These are phyloP conservation scores for Porpolomopsis calyptriformis DNA, from an alignment of 768 basidiomycete species.

Conservation along the genomic window DNA sequence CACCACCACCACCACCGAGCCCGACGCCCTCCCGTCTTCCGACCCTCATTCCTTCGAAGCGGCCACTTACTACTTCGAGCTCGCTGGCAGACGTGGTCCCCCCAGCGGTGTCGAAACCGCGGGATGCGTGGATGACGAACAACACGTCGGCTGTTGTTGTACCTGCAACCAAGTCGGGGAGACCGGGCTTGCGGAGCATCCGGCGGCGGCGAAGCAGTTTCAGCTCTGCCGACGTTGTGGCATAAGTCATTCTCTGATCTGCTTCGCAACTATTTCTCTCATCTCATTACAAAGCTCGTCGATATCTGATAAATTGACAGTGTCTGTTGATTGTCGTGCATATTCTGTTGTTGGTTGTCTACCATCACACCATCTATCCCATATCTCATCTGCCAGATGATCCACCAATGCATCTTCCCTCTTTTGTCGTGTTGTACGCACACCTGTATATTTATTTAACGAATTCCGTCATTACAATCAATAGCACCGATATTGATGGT, in stretches of 20 bases:
- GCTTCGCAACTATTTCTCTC: not conserved
- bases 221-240: slow-evolving; percentile 77
- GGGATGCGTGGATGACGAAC: slow-evolving; percentile 70
- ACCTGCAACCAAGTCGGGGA: slow-evolving; percentile 58
- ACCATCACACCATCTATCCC: not conserved
- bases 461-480: not conserved
- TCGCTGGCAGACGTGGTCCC: slow-evolving; percentile 42
- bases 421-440: not conserved
- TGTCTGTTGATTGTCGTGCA: not conserved
- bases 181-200: slow-evolving; percentile 64
- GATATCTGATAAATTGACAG: not conserved
- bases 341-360: not conserved
- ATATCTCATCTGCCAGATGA: not conserved
- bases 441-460: not conserved
- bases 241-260: slow-evolving; percentile 28
- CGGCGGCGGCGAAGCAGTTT: slow-evolving; percentile 78
- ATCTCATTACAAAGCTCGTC: not conserved
- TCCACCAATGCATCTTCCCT: not conserved
- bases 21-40: slow-evolving; percentile 71
- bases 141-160: slow-evolving; percentile 61
- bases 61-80: slow-evolving; percentile 30
- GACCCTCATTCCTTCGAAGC: slow-evolving; percentile 52
- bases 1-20: slow-evolving; percentile 40
- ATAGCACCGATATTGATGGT: not conserved
- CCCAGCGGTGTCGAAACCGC: slow-evolving; percentile 26